Base-by-base conservation (phyloP, 1,284 basidiomycete genomes). In the Ustilago tritici region DNA sequence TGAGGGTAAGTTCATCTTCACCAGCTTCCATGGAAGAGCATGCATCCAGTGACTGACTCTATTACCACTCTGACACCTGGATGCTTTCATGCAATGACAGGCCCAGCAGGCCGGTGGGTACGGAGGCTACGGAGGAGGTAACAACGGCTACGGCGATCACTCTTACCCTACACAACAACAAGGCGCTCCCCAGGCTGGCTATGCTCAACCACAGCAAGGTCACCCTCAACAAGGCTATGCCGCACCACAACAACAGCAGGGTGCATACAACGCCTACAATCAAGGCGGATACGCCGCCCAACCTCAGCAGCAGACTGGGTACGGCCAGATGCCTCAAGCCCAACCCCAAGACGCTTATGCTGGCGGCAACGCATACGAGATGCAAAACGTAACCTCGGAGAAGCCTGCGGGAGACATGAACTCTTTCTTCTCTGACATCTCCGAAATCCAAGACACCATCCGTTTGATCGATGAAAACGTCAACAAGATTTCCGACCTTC, bases 141-240 rank as follows among this genome's bases (percentile, higher is more conserved):
- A 85, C 80, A 83, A 84, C 57, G 84, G 84, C 36, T 85, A 85
- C 47, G 84, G 82, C n/a, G 84, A 85, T 49, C 84, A 85, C 62
- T 79, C 84, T 28, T 85, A 79, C 61, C 84, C 84, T 3, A 77
- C 84, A 36, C 84, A 82, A 65, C 82, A 85, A 68, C 70, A 57
- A 32, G 63, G 55, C 19, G 52, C 7, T 54, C 46, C 54, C 19
- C 78, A 82, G 65, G 74, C 32, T 19, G 68, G 59, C 41, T 78
- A 70, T 36, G 63, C 36, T 60, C 64, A 58, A 46, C 67, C 68
- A 41, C 66, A 46, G n/a, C 40, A 41, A 17, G 36, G 36, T 38
- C 23, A 28, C 23, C 23, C 23, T 40, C 38, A 67, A 46, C 47
- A 61, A 23, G 67, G 59, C 5, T 52, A 66, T 50, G 64, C 46